Percentiles rank a stretch among this genome's conserved stretches.
These are phyloP conservation scores for Plasmodium knowlesi DNA, from an alignment of 169 alveolate genomes.

Conservation along the genomic window DNA sequence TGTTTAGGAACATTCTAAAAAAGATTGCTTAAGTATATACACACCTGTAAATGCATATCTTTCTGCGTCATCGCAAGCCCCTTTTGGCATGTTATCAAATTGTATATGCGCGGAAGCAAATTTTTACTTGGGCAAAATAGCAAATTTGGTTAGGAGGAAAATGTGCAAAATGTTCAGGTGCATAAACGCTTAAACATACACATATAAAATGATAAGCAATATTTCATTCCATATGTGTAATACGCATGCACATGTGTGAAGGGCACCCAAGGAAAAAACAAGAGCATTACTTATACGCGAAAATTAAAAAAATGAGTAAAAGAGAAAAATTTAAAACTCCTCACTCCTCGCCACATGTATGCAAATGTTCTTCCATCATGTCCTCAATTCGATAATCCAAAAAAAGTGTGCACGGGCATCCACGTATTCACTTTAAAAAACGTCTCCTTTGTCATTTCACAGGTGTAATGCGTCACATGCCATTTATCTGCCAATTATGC, in stretches of 20 bases:
- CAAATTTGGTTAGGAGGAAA: not conserved
- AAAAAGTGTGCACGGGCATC: not conserved
- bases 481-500: not conserved
- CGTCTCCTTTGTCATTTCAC: not conserved
- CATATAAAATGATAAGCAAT: not conserved
- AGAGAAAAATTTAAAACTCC: not conserved
- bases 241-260: not conserved
- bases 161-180: slow-evolving; percentile 3
- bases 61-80: not conserved
- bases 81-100: not conserved
- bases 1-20: not conserved
- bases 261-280: not conserved
- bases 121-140: not conserved
- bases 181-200: not conserved
- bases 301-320: not conserved
- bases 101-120: not conserved
- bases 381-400: not conserved
- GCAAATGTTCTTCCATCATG: not conserved
- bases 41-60: not conserved
- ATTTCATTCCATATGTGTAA: not conserved
- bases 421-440: not conserved
- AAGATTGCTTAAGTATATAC: not conserved
- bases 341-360: not conserved
- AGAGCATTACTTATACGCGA: not conserved
- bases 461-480: not conserved